Percentiles rank a stretch among this genome's conserved stretches.
Conservation (phyloP, 169 alveolate species). For the Theileria luwenshuni region DNA sequence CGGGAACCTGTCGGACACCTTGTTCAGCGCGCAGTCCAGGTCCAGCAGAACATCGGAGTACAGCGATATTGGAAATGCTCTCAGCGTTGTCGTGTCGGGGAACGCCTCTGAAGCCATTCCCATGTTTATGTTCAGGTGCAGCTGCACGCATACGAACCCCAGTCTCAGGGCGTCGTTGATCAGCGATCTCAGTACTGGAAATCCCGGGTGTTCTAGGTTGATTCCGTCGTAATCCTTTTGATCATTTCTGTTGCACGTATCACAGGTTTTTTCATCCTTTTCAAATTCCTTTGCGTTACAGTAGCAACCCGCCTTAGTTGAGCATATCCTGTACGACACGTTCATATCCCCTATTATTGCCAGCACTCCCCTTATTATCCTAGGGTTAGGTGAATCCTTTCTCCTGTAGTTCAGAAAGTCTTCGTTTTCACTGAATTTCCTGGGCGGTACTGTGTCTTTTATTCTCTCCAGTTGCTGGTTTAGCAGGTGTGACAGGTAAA, state of each 20-base stretch:
- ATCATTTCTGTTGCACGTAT: slow-evolving; percentile 9
- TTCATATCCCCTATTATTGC: slow-evolving; percentile 54
- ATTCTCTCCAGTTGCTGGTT: not conserved
- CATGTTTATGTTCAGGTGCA: slow-evolving; percentile 62
- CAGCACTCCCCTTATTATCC: slow-evolving; percentile 56
- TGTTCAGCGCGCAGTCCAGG: slow-evolving; percentile 43
- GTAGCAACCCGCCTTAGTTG: slow-evolving; percentile 34
- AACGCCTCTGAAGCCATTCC: slow-evolving; percentile 68
- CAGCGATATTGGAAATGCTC: slow-evolving; percentile 59
- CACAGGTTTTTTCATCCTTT: slow-evolving; percentile 4
- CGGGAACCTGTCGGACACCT: slow-evolving; percentile 47
- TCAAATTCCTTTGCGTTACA: slow-evolving; percentile 16
- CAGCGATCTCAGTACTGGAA: slow-evolving; percentile 29
- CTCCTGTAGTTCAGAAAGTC: not conserved
- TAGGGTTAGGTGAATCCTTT: slow-evolving; percentile 29
- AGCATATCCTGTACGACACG: slow-evolving; percentile 54
- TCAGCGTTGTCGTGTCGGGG: slow-evolving; percentile 49
- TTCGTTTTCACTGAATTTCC: too few relatives aligned
- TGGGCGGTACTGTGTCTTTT: too few relatives aligned
- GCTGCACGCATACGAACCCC: slow-evolving; percentile 61
- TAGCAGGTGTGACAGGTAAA: not conserved
- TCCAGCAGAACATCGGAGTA: slow-evolving; percentile 57
- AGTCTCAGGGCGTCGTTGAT: slow-evolving; percentile 47
- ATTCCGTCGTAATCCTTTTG: slow-evolving; percentile 27
- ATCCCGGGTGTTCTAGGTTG: slow-evolving; percentile 47